These are phyloP conservation scores for Nannizzia gypsea DNA, from an alignment of 2,329 filamentous ascomycete species.

Conservation along the genomic window DNA sequence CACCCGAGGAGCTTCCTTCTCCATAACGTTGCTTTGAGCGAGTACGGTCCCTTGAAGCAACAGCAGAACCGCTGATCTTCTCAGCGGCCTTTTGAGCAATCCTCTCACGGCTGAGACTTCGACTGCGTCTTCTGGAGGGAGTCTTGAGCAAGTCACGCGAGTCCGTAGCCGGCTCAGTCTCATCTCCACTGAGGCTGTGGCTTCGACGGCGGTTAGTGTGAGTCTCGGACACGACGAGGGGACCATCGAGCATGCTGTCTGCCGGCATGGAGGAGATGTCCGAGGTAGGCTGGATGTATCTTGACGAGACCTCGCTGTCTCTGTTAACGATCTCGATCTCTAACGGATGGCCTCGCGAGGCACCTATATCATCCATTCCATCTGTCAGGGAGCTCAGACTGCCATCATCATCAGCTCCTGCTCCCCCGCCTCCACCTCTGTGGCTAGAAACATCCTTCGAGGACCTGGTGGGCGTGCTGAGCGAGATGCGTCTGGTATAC, in stretches of 20 bases:
- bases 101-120: constrained; percentile 50
- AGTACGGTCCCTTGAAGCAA: constrained; percentile 34
- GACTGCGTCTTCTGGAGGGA: constrained; percentile 43
- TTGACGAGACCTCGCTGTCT: constrained; percentile 55
- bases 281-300: constrained; percentile 59
- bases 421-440: constrained; percentile 13
- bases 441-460: constrained; percentile 23
- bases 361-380: constrained; percentile 65
- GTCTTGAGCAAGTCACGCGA: constrained; percentile 40
- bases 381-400: constrained; percentile 51
- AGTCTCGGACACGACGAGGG: constrained; percentile 34
- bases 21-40: constrained; percentile 33
- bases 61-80: constrained; percentile 39
- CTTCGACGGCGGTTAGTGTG: constrained; percentile 35
- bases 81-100: constrained; percentile 58
- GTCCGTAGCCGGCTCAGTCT: constrained; percentile 6
- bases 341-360: constrained; percentile 53
- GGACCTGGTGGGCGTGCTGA: constrained; percentile 36
- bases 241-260: constrained; percentile 56
- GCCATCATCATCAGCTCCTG: constrained; percentile 33
- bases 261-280: constrained; percentile 76
- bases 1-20: constrained; percentile 30
- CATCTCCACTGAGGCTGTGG: constrained; percentile 53
- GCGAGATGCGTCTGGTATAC: constrained; percentile 55
- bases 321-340: constrained; percentile 75